Conservation (phyloP, 306 rosid species). For the Vigna hirtella region DNA sequence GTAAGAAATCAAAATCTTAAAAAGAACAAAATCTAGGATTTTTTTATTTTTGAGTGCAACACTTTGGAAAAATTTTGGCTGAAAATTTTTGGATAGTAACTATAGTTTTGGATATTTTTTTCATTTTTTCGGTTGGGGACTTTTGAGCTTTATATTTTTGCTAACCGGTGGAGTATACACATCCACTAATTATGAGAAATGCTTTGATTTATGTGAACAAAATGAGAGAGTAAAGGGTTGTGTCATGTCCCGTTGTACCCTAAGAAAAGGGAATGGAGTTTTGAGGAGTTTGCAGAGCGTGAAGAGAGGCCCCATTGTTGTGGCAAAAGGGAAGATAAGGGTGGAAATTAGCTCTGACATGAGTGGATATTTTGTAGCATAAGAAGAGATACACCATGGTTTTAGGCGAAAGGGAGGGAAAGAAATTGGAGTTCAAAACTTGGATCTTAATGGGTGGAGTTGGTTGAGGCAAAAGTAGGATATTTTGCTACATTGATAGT, state of each 20-base stretch:
- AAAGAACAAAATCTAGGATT: conserved; percentile 49
- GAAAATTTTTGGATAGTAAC: not conserved
- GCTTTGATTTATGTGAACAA: conserved; percentile 37
- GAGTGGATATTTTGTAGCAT: conserved; percentile 46
- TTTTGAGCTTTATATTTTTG: not conserved
- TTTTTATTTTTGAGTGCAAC: not conserved
- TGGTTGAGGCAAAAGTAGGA: conserved; percentile 12
- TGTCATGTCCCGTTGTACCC: conserved; percentile 33
- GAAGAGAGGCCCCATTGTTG: conserved; percentile 37
- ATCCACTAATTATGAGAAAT: conserved; percentile 36
- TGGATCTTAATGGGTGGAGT: conserved; percentile 32
- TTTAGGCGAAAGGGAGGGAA: conserved; percentile 39
- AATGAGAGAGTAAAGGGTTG: conserved; percentile 33
- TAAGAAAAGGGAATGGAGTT: conserved; percentile 17
- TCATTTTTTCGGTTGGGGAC: not conserved
- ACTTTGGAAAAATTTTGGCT: not conserved
- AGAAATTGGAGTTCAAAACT: not conserved
- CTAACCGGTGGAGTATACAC: conserved; percentile 19
- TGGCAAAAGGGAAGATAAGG: conserved; percentile 23
- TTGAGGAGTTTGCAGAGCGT: conserved; percentile 17
- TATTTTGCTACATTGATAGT: conserved; percentile 41
- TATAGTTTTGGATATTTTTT: conserved; percentile 7
- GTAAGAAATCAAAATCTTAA: conserved; percentile 34
- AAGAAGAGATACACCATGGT: conserved; percentile 37
- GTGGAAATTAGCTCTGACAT: conserved; percentile 23